phyloP scores from a whole-genome alignment of 1,139 yeast genomes.

The Magnusiomyces paraingens region DNA sequence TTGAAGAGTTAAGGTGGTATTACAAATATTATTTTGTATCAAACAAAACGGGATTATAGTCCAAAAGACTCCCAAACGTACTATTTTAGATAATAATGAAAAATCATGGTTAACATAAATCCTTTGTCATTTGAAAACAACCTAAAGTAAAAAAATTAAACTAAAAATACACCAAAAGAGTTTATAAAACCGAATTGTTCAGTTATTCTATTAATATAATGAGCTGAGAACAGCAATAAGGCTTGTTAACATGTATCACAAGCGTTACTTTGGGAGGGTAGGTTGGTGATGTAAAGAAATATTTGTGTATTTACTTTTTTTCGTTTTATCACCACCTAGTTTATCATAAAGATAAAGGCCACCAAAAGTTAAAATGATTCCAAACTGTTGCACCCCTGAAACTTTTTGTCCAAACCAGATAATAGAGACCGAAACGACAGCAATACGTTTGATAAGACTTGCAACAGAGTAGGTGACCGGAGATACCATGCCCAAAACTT shows the following conservation, averaged over 20 bases:
- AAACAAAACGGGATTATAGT: no score
- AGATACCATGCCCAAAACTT: constrained; percentile 73
- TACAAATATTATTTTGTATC: constrained; percentile 46
- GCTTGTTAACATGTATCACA: not conserved
- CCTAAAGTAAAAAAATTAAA: not conserved
- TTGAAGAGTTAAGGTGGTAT: constrained; percentile 75
- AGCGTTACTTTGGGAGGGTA: constrained; percentile 8
- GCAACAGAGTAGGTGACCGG: constrained; percentile 93
- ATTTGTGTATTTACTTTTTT: constrained; percentile 4
- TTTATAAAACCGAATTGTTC: no score
- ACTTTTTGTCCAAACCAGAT: constrained; percentile 60
- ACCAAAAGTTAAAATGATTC: constrained; percentile 63
- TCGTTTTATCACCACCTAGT: constrained; percentile 48
- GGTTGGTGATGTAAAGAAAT: constrained; percentile 7
- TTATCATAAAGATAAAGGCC: constrained; percentile 60
- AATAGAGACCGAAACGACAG: constrained; percentile 75
- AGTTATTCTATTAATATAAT: no score
- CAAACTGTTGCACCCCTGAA: constrained; percentile 54
- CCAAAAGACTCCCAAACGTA: not conserved
- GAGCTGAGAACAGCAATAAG: not conserved
- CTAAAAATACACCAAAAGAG: not conserved
- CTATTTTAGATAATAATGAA: not conserved
- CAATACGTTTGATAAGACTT: constrained; percentile 77
- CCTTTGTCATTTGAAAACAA: not conserved
- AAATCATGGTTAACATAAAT: not conserved